These are phyloP conservation scores for Fusarium decemcellulare DNA, from an alignment of 2,329 filamentous ascomycete species.

Conservation along the genomic window DNA sequence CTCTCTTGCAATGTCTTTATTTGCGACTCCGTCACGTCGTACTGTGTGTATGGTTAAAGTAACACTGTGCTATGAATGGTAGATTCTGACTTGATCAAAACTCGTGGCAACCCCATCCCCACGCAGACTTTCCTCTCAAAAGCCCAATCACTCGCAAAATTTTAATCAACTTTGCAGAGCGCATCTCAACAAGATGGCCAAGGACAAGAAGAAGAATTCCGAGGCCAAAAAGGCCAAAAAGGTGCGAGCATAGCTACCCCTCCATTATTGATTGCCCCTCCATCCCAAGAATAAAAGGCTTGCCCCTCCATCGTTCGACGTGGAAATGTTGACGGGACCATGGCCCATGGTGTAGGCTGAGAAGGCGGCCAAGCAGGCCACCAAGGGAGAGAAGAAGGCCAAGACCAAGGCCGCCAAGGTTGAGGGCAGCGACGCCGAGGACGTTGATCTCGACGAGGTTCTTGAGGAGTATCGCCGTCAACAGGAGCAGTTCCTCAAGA, in stretches of 20 bases:
- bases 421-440: constrained; percentile 90
- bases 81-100: constrained; percentile 48
- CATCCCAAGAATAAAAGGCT: neutral
- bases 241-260: constrained; percentile 49
- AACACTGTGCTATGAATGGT: constrained; percentile 40
- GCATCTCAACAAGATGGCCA: constrained; percentile 57
- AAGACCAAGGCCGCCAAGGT: constrained; percentile 78
- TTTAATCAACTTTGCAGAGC: neutral
- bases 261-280: constrained; percentile 34
- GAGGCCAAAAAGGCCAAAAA: constrained; percentile 67
- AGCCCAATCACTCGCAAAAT: constrained; percentile 23
- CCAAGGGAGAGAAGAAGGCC: constrained; percentile 89
- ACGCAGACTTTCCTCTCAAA: constrained; percentile 40
- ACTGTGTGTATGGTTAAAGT: constrained; percentile 4
- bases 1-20: neutral
- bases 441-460: constrained; percentile 93
- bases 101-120: constrained; percentile 43
- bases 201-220: constrained; percentile 66
- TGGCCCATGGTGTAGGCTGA: constrained; percentile 59
- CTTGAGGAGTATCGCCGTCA: constrained; percentile 93
- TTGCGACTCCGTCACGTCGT: neutral
- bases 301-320: constrained; percentile 31
- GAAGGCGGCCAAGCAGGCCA: constrained; percentile 85
- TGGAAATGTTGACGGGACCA: constrained; percentile 36
- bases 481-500: constrained; percentile 94